Evolutionary conservation across 768 basidiomycete genomes (phyloP), one percentile per base, ranked within the genome.

Genomic region (Mycena metata): DNA sequence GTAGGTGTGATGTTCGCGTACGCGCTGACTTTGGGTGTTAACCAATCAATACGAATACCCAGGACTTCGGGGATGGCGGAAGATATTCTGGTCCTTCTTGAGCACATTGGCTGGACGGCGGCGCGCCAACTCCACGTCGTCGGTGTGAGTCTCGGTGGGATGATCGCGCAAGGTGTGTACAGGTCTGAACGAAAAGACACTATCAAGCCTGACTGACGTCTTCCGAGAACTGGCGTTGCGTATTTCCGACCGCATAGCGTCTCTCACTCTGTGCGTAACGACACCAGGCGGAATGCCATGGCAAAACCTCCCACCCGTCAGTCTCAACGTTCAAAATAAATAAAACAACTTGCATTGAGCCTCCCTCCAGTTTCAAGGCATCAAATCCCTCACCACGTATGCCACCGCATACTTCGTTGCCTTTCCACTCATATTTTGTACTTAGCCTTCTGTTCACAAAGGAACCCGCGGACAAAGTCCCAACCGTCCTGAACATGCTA

Each of bases 61-160:
- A 94, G 92, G 33, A 92, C 93, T 19, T 84, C 84, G 50, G 89
- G 82, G 2, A 95, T 96, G 94, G 93, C 94, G 8, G 85, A 90
- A 60, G 94, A 96, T 68, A 82, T 83, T 10, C 76, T 94, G 23
- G 84, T 81, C 17, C 83, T 95, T 3, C 83, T 95, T 7, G 85
- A 95, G 71, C 86, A 88, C 70, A 70, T 96, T 12, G 90, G 88
- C 1, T 96, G 94, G 93, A 93, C 85, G 0, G 82, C 77, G 6
- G 77, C 85, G 11, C 85, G 86, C 10, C 84, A 86, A 56, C 57
- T 95, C 10, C 89, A 95, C 73, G 77, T 95, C 35, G 90, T 95
- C n/a, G 91, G 94, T 8, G 78, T 87, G 24, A 93, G 92, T 47
- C 77, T 96, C 9, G 94, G 94, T 3, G 94, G 94, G 6, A 95